Base-by-base conservation (phyloP, 176 grass and related monocot species). In the Raddia distichophylla region DNA sequence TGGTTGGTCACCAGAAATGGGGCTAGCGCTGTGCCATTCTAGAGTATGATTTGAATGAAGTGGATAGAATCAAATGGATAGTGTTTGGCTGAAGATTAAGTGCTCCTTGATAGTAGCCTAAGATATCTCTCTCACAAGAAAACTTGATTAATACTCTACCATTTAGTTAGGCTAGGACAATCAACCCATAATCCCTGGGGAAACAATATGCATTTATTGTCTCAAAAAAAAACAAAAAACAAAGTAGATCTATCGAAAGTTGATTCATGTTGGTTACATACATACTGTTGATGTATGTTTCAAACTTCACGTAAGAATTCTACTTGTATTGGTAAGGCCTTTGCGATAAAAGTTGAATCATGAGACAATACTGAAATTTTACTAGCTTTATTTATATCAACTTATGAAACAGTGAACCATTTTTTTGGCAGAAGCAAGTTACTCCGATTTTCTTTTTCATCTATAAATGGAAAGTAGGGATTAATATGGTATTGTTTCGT, bases 41-140 rank as follows among this genome's bases (percentile, higher is more conserved):
- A 64, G 54, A 45, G 6, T 70, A 34, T 62, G 33, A 44, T 69
- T 76, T 71, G 71, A 69, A 53, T 71, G 58, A 89, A 85, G 42
- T 77, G 27, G 70, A 85, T 71, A 51, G 19, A 64, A 84, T 69
- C 15, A 56, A 20, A 63, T 70, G 48, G 42, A 34, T 85, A 53
- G 47, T 76, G 19, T 76, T 80, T 55, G 73, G 11, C 12, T 61
- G 57, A 80, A 85, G 1, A 70, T 69, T 73, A 73, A 47, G n/a
- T 86, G 67, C 15, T 33, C 12, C 33, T 17, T 52, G 15, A 84
- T 22, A 61, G 9, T 50, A 63, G 43, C 15, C 9, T 37, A 54
- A 74, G 22, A 42, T 74, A 13, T 79, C 2, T 81, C 12, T 58
- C n/a, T 85, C 45, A 67, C 60, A 69, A 74, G 40, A 75, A 51